A percentile compares a stretch with the other conserved stretches of the same genome.
These are phyloP conservation scores for Hyphopichia burtonii DNA, from an alignment of 1,139 yeast genomes.

Conservation along the genomic window DNA sequence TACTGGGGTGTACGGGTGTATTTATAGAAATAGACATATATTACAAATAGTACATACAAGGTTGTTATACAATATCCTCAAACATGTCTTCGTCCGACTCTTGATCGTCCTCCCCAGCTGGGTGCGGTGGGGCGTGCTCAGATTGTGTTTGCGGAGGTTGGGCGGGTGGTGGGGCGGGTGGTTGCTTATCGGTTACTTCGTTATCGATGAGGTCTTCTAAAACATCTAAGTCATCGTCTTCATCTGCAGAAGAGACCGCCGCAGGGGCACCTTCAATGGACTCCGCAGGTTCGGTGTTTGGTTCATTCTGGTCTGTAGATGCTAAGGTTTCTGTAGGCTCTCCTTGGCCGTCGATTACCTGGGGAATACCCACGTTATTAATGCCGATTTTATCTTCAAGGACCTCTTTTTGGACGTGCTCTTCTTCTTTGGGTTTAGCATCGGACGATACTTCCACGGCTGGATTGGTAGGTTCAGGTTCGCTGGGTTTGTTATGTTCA, in stretches of 20 bases:
- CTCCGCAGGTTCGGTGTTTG: too few relatives aligned
- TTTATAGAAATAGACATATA: neutral
- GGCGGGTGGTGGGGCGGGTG: too few relatives aligned
- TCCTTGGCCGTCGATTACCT: neutral
- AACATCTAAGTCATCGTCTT: constrained; percentile 5
- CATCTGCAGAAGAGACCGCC: too few relatives aligned
- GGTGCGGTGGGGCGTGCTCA: neutral
- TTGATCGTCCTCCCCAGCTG: neutral
- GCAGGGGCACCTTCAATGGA: too few relatives aligned
- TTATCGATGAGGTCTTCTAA: constrained; percentile 2
- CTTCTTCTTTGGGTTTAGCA: neutral
- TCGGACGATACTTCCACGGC: too few relatives aligned
- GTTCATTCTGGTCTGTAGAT: too few relatives aligned
- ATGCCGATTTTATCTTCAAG: neutral
- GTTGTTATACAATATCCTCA: constrained; percentile 3
- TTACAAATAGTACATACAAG: neutral
- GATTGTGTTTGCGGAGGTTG: too few relatives aligned
- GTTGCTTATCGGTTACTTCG: neutral
- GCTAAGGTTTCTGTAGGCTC: neutral
- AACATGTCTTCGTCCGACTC: constrained; percentile 6
- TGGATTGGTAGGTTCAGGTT: too few relatives aligned
- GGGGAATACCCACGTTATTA: neutral
- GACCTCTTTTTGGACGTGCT: constrained; percentile 1
- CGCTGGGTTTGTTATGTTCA: too few relatives aligned
- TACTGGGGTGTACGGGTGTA: constrained; percentile 1